Percentiles rank a stretch among this genome's conserved stretches.
These are phyloP conservation scores for Aplosporella prunicola DNA, from an alignment of 2,329 filamentous ascomycete genomes.

Conservation along the genomic window DNA sequence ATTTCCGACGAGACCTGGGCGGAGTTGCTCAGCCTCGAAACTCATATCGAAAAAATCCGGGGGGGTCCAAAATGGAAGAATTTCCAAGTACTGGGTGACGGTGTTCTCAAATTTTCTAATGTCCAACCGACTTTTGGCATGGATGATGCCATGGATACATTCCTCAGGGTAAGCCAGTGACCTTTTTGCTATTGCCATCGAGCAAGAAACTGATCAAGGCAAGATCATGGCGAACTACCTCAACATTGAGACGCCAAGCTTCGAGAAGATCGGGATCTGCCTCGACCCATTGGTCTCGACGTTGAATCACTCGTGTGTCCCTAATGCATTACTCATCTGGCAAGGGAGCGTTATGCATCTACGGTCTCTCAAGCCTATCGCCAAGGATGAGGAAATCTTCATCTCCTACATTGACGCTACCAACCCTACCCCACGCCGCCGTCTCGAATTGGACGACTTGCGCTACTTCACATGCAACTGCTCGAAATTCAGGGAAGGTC, in stretches of 20 bases:
- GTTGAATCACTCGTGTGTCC: slow-evolving; percentile 54
- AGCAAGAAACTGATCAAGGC: not conserved
- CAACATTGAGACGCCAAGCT: slow-evolving; percentile 45
- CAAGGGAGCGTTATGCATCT: slow-evolving; percentile 43
- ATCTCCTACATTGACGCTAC: slow-evolving; percentile 54
- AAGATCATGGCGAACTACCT: slow-evolving; percentile 50
- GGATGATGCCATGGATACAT: not conserved
- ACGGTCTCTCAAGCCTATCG: slow-evolving; percentile 44
- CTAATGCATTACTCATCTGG: slow-evolving; percentile 50
- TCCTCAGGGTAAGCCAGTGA: too few relatives aligned
- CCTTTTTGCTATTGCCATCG: too few relatives aligned
- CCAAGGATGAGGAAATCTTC: slow-evolving; percentile 47
- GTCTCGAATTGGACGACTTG: slow-evolving; percentile 41
- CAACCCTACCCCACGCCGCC: slow-evolving; percentile 40
- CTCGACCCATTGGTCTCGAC: slow-evolving; percentile 46
- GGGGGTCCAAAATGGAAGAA: slow-evolving; percentile 32
- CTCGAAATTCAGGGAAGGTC: too few relatives aligned
- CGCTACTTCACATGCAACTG: slow-evolving; percentile 54
- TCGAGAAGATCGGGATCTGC: slow-evolving; percentile 51
- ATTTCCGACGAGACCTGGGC: slow-evolving; percentile 34
- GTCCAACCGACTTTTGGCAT: slow-evolving; percentile 29
- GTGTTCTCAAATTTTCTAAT: slow-evolving; percentile 44
- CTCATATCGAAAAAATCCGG: slow-evolving; percentile 41
- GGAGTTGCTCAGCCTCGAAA: slow-evolving; percentile 35
- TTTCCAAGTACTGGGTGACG: slow-evolving; percentile 44